Evolutionary conservation across 805 yeast genomes (phyloP), one percentile per base, ranked within the genome.

Genomic region (Saccharomycopsis capsularis): DNA sequence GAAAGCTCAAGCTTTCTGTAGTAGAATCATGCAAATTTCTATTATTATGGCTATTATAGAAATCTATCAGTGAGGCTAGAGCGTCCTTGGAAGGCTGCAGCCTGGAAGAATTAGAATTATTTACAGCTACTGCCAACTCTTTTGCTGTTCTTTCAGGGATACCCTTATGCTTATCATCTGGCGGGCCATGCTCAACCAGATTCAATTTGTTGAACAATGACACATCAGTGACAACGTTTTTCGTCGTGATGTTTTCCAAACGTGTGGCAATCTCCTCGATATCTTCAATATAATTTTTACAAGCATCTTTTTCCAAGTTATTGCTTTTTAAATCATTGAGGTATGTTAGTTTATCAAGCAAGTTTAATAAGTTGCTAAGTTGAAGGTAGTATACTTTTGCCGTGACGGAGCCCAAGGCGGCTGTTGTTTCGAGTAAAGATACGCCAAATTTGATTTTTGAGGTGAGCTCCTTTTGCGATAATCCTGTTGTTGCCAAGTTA

Each of bases 341-440:
- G 18, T 43, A 19, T 5, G 13, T 29, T 11, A 48, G 16, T 37
- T 48, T 45, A n/a, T 44, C 52, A 4, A 44, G 23, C 34, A 45
- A 40, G 3, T 11, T 22, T 27, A 29, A 4, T 24, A 49, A 27
- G 18, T 27, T 38, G 6, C 34, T 18, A 6, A 49, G 15, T 36
- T 49, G 52, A 1, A 45, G 19, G 30, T 39, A 40, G 27, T 45
- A 49, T 16, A 40, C 46, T 40, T 40, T 45, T 6, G 49, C 36
- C 3, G 42, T 7, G 3, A 36, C 24, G 11, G 52, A 44, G 16
- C 49, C 49, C n/a, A 45, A 15, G 21, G 34, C 35, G 32, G 30
- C 27, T 13, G 39, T 46, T 36, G 30, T 45, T 38, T 34, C 11
- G 9, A 49, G 19, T 15, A 49, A 19, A 15, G 35, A 18, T 5